A percentile compares a stretch with the other conserved stretches of the same genome.
These are phyloP conservation scores for Lepiota brunneoincarnata DNA, from an alignment of 768 basidiomycete genomes.

Conservation along the genomic window DNA sequence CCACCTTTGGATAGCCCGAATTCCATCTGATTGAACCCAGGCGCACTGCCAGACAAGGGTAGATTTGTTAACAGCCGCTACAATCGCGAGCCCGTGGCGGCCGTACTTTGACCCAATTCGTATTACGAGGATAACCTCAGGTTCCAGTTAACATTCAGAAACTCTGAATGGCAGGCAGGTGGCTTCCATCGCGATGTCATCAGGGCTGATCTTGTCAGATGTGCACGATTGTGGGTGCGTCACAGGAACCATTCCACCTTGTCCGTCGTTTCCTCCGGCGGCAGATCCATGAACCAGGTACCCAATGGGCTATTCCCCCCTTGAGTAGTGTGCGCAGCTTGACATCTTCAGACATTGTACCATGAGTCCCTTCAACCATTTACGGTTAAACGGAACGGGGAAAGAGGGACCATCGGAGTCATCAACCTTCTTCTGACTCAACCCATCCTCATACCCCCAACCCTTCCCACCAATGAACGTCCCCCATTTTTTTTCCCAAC, in stretches of 20 bases:
- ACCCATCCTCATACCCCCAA: slow-evolving; percentile 2
- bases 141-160: slow-evolving; percentile 5
- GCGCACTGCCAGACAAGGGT: background rate
- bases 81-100: background rate
- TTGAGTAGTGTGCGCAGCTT: background rate
- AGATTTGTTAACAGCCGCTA: slow-evolving; percentile 6
- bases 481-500: slow-evolving; percentile 9
- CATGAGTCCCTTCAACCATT: background rate
- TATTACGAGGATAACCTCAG: slow-evolving; percentile 7
- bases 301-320: slow-evolving; percentile 10
- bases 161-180: slow-evolving; percentile 5
- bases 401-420: slow-evolving; percentile 2
- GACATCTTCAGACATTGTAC: background rate
- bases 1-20: too few relatives aligned
- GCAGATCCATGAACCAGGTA: slow-evolving; percentile 27
- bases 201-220: slow-evolving; percentile 9
- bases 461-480: slow-evolving; percentile 10
- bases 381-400: background rate
- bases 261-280: slow-evolving; percentile 23
- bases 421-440: slow-evolving; percentile 1
- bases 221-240: slow-evolving; percentile 22
- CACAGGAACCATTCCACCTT: slow-evolving; percentile 32
- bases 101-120: slow-evolving; percentile 8
- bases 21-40: background rate
- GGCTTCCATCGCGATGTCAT: slow-evolving; percentile 10